phyloP scores from a whole-genome alignment of 164 flowering plant species.

The Macadamia tetraphylla region DNA sequence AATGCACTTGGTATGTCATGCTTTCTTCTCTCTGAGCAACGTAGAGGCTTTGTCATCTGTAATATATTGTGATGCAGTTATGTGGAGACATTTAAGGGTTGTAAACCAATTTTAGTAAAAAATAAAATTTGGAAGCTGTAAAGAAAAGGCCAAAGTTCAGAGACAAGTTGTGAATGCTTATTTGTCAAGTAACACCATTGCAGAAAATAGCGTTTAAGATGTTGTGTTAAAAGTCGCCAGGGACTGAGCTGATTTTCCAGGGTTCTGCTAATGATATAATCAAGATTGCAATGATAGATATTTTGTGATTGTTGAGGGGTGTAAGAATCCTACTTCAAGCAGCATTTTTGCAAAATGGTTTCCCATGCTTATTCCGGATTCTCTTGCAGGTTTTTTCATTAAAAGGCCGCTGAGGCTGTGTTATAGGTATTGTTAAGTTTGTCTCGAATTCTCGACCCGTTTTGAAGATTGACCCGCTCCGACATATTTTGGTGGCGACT shows the following conservation, averaged over 20 bases:
- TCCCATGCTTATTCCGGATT: slow-evolving; percentile 68
- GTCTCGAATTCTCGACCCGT: too few relatives aligned
- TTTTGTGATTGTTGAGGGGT: slow-evolving; percentile 51
- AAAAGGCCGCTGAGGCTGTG: not conserved
- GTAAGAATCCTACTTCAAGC: slow-evolving; percentile 20
- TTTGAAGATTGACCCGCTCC: too few relatives aligned
- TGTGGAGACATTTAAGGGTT: slow-evolving; percentile 75
- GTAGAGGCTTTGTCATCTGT: not conserved
- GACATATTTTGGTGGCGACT: too few relatives aligned
- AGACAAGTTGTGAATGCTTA: slow-evolving; percentile 96
- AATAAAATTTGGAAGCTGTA: slow-evolving; percentile 66
- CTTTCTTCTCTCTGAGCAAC: not conserved
- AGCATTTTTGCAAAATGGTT: slow-evolving; percentile 25
- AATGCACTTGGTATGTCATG: not conserved
- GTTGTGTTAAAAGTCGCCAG: not conserved
- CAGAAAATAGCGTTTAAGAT: not conserved
- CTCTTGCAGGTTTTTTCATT: slow-evolving; percentile 69
- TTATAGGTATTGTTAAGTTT: too few relatives aligned
- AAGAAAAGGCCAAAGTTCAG: slow-evolving; percentile 94
- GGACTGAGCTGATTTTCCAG: slow-evolving; percentile 33
- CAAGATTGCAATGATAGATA: slow-evolving; percentile 86
- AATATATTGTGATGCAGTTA: slow-evolving; percentile 35
- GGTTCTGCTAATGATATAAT: slow-evolving; percentile 98
- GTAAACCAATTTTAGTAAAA: slow-evolving; percentile 81
- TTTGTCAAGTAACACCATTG: slow-evolving; percentile 67